Conservation (phyloP, 306 rosid species). For the Prunus davidiana region DNA sequence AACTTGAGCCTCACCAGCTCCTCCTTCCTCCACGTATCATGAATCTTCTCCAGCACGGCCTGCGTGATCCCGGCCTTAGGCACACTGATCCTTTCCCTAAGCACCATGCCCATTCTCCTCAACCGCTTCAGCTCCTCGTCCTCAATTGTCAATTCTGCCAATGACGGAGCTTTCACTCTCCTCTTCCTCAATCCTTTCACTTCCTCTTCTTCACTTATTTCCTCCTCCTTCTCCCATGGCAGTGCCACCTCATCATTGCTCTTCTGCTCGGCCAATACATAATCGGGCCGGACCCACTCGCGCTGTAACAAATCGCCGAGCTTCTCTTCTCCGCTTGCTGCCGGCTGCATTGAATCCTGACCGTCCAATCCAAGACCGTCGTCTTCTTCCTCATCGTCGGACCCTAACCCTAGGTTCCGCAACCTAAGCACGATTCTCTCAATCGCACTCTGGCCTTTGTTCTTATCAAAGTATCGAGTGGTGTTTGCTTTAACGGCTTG, state of each 20-base stretch:
- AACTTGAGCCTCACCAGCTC: slow-evolving; percentile 90
- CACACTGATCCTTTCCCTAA: slow-evolving; percentile 60
- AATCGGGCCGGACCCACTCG: slow-evolving; percentile 83
- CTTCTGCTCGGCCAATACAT: slow-evolving; percentile 34
- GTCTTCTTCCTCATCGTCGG: slow-evolving; percentile 54
- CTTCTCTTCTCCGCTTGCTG: slow-evolving; percentile 70
- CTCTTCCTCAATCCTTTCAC: slow-evolving; percentile 39
- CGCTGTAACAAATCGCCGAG: slow-evolving; percentile 70
- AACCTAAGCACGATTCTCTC: slow-evolving; percentile 74
- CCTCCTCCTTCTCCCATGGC: slow-evolving; percentile 73
- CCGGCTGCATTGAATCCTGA: slow-evolving; percentile 20
- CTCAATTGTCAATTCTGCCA: slow-evolving; percentile 87
- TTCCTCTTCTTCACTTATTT: slow-evolving; percentile 38
- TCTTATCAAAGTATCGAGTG: slow-evolving; percentile 25
- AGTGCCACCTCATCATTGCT: slow-evolving; percentile 32
- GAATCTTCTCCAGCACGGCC: slow-evolving; percentile 74
- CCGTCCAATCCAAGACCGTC: slow-evolving; percentile 30
- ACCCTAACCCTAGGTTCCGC: slow-evolving; percentile 56
- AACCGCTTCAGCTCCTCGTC: slow-evolving; percentile 69
- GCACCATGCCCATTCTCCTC: slow-evolving; percentile 61
- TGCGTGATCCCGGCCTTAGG: slow-evolving; percentile 84
- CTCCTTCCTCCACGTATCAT: slow-evolving; percentile 68
- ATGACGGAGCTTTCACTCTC: slow-evolving; percentile 47
- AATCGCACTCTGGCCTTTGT: slow-evolving; percentile 59
- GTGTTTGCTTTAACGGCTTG: slow-evolving; percentile 28